phyloP scores from a whole-genome alignment of 169 alveolate genomes.

The Ichthyophthirius multifiliis region DNA sequence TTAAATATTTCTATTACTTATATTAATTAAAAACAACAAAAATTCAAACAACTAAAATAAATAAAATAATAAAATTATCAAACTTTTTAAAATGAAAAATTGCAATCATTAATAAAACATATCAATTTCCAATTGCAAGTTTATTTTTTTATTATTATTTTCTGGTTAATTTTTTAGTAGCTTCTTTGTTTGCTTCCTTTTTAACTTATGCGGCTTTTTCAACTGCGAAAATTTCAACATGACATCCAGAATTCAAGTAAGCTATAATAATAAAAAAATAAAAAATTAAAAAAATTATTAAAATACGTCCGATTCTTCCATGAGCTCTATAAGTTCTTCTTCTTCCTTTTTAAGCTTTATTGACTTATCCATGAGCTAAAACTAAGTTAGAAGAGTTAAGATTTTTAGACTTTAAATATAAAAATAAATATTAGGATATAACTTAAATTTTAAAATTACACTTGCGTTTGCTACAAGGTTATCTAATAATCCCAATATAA shows the following conservation, averaged over 20 bases:
- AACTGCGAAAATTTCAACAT: conserved; percentile 61
- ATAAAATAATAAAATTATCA: too few species aligned
- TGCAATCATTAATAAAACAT: too few species aligned
- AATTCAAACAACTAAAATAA: too few species aligned
- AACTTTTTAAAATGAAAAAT: too few species aligned
- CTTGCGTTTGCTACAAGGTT: conserved; percentile 95
- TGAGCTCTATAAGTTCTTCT: conserved; percentile 99
- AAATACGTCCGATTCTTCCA: conserved; percentile 92
- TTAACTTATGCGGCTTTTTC: conserved; percentile 64
- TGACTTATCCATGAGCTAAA: conserved; percentile 91
- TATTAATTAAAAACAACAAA: too few species aligned
- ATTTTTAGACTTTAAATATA: conserved; percentile 80
- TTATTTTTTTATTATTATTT: conserved; percentile 43
- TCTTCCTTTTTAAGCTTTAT: conserved; percentile 96
- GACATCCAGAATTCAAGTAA: conserved; percentile 70
- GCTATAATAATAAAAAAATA: conserved; percentile 1
- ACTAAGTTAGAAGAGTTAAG: conserved; percentile 90
- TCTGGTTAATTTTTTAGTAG: conserved; percentile 46
- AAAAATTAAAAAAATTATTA: background rate
- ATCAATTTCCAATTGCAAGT: conserved; percentile 48
- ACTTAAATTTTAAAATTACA: background rate
- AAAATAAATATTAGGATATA: background rate
- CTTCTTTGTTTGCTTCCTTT: conserved; percentile 53
- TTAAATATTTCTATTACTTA: too few species aligned
- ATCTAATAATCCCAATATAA: conserved; percentile 89